Evolutionary conservation across 2,329 filamentous ascomycete genomes (phyloP).

Genomic region (Aspergillus alliaceus): DNA sequence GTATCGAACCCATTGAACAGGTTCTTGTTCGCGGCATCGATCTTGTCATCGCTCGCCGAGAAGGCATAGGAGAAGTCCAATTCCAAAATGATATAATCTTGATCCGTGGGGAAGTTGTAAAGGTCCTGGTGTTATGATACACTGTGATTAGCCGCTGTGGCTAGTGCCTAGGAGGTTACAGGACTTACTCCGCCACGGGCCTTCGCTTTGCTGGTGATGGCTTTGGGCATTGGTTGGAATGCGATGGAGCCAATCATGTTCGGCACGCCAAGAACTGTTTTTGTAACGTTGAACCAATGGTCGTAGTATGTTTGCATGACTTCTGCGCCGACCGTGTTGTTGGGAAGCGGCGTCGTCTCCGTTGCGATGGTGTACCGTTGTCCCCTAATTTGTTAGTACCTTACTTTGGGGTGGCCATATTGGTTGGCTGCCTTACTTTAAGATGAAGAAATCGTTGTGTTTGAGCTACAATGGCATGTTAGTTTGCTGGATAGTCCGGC

Average conservation of each 20-base stretch:
- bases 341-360: slow-evolving; percentile 40
- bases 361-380: slow-evolving; percentile 44
- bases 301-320: slow-evolving; percentile 35
- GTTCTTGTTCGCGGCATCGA: slow-evolving; percentile 41
- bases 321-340: slow-evolving; percentile 26
- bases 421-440: slow-evolving; percentile 10
- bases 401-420: not conserved
- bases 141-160: not conserved
- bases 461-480: slow-evolving; percentile 23
- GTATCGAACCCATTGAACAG: slow-evolving; percentile 40
- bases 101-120: slow-evolving; percentile 40
- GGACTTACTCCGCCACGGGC: slow-evolving; percentile 37
- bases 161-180: not conserved
- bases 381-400: slow-evolving; percentile 23
- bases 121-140: slow-evolving; percentile 30
- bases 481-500: not conserved
- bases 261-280: slow-evolving; percentile 27
- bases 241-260: slow-evolving; percentile 35
- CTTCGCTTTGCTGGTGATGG: slow-evolving; percentile 35
- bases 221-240: slow-evolving; percentile 38
- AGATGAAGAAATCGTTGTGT: slow-evolving; percentile 44
- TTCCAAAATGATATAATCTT: slow-evolving; percentile 48
- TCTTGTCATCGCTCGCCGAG: slow-evolving; percentile 33
- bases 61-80: slow-evolving; percentile 44
- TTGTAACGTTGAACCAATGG: slow-evolving; percentile 32